Percentiles rank a stretch among this genome's conserved stretches.
Evolutionary conservation across 441 rosid species (phyloP).

Genomic region (Iberis amara): DNA sequence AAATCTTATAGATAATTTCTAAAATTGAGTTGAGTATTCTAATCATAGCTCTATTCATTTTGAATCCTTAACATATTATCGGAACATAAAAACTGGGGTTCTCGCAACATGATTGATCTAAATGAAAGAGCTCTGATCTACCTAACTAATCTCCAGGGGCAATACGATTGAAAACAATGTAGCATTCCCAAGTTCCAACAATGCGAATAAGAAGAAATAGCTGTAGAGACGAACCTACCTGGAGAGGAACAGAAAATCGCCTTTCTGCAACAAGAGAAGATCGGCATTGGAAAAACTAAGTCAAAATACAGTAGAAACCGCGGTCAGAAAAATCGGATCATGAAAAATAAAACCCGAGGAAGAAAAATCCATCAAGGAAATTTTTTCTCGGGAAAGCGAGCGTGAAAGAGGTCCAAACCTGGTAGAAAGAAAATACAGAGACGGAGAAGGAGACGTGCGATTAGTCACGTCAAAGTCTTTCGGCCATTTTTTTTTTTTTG

Average conservation of each 20-base stretch:
- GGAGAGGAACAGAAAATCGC: constrained; percentile 25
- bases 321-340: constrained; percentile 18
- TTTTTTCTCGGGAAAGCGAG: constrained; percentile 24
- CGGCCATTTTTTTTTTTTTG: not conserved
- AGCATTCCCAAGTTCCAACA: constrained; percentile 1
- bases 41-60: not conserved
- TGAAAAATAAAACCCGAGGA: not conserved
- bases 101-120: not conserved
- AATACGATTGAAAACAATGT: not conserved
- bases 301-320: constrained; percentile 6
- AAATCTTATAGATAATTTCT: not conserved
- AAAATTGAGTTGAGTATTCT: constrained; percentile 6
- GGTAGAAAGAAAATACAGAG: constrained; percentile 28
- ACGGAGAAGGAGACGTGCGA: constrained; percentile 24
- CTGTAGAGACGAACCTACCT: constrained; percentile 36
- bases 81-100: not conserved
- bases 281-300: constrained; percentile 26
- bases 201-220: constrained; percentile 24
- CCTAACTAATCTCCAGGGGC: constrained; percentile 1
- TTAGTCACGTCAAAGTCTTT: constrained; percentile 22
- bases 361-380: constrained; percentile 6
- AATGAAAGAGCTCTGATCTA: constrained; percentile 17
- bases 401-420: constrained; percentile 15
- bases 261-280: constrained; percentile 34
- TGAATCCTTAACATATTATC: not conserved